A percentile compares a stretch with the other conserved stretches of the same genome.
phyloP scores from a whole-genome alignment of 495 filamentous ascomycete species.

The Neurospora sp. region DNA sequence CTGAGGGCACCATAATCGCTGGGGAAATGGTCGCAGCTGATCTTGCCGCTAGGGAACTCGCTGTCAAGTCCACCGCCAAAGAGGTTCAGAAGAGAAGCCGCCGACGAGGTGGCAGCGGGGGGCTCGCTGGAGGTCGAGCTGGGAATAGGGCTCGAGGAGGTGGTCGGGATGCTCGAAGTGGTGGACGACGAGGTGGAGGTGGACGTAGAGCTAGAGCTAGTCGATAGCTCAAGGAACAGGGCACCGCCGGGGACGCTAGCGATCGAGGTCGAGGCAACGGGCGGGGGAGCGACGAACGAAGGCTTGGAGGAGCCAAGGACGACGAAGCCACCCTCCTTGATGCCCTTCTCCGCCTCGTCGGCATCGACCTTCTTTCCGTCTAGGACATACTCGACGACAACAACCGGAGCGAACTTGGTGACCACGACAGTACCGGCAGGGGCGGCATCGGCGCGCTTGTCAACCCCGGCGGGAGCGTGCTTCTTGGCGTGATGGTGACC shows the following conservation, averaged over 20 bases:
- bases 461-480: constrained; percentile 21
- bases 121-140: constrained; percentile 12
- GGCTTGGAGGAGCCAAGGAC: constrained; percentile 40
- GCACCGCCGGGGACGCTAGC: constrained; percentile 12
- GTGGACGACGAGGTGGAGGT: constrained; percentile 5
- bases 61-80: constrained; percentile 44
- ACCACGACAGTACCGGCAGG: constrained; percentile 25
- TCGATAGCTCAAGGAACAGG: constrained; percentile 26
- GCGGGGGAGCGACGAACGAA: constrained; percentile 30
- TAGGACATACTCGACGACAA: constrained; percentile 49
- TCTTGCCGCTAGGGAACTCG: constrained; percentile 67
- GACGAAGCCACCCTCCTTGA: constrained; percentile 44
- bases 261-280: constrained; percentile 15
- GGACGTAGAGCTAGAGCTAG: constrained; percentile 2
- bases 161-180: constrained; percentile 14
- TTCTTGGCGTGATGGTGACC: constrained; percentile 27
- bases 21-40: constrained; percentile 67
- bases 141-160: constrained; percentile 7
- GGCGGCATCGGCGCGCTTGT: constrained; percentile 34
- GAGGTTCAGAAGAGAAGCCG: constrained; percentile 4
- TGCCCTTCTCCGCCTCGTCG: constrained; percentile 50
- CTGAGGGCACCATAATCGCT: constrained; percentile 70
- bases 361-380: constrained; percentile 43
- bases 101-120: constrained; percentile 12
- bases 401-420: constrained; percentile 31